Conservation (phyloP, 257 asterid genomes). For the Solanum ahanhuiri region DNA sequence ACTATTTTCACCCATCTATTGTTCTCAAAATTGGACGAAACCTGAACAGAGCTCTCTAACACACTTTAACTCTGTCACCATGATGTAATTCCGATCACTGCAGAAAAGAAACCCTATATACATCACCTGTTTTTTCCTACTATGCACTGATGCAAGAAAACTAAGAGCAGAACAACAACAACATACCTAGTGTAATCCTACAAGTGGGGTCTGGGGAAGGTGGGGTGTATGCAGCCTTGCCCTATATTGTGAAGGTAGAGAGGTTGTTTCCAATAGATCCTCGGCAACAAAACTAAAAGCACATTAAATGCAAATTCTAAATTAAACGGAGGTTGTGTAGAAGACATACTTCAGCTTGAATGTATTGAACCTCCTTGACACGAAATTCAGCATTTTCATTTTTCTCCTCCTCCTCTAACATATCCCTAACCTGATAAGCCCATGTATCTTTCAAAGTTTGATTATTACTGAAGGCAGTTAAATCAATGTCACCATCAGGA, state of each 20-base stretch:
- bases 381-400: slow-evolving; percentile 15
- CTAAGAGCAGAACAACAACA: neutral
- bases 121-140: neutral
- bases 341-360: slow-evolving; percentile 20
- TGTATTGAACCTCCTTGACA: slow-evolving; percentile 21
- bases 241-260: neutral
- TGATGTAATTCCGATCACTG: neutral
- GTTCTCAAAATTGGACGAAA: neutral
- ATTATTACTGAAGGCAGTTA: slow-evolving; percentile 45
- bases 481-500: slow-evolving; percentile 73
- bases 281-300: neutral
- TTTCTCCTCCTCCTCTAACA: slow-evolving; percentile 16
- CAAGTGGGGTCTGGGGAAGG: neutral
- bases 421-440: slow-evolving; percentile 18
- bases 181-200: neutral
- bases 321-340: neutral
- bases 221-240: neutral
- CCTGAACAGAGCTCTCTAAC: neutral
- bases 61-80: neutral
- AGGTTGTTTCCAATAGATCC: neutral
- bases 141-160: neutral
- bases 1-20: neutral
- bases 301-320: neutral
- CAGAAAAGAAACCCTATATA: neutral
- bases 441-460: slow-evolving; percentile 15